Conservation (phyloP, 2,329 filamentous ascomycete species). For the Talaromyces atroroseus region DNA sequence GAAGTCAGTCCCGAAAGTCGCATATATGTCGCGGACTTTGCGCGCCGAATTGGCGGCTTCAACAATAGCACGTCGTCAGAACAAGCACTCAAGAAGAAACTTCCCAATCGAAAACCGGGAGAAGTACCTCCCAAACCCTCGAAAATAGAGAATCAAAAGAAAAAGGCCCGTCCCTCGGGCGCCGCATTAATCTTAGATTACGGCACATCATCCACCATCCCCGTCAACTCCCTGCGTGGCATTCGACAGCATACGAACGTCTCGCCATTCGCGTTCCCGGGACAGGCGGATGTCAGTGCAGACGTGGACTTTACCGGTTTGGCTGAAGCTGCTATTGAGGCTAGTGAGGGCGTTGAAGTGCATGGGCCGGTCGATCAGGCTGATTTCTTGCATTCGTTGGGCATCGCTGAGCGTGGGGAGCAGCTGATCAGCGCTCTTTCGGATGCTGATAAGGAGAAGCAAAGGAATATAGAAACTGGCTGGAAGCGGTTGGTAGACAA, state of each 20-base stretch:
- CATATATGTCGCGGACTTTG: constrained; percentile 74
- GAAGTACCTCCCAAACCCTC: constrained; percentile 1
- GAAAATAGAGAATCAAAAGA: neutral
- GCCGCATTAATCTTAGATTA: constrained; percentile 96
- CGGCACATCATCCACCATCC: constrained; percentile 71
- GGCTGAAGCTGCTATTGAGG: constrained; percentile 71
- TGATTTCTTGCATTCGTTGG: constrained; percentile 72
- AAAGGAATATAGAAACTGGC: constrained; percentile 61
- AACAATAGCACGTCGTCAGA: constrained; percentile 18
- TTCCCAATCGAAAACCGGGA: constrained; percentile 1
- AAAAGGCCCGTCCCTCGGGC: constrained; percentile 63
- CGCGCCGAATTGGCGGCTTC: constrained; percentile 73
- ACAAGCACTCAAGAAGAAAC: neutral
- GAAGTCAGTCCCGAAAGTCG: constrained; percentile 87
- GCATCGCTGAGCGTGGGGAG: constrained; percentile 70
- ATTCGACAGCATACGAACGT: constrained; percentile 73
- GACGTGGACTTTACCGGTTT: constrained; percentile 91
- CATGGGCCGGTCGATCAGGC: constrained; percentile 88
- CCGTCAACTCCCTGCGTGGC: constrained; percentile 82
- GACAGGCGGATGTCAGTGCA: constrained; percentile 79
- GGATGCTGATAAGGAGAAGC: constrained; percentile 40
- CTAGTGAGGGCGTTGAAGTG: constrained; percentile 77
- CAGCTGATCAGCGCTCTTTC: constrained; percentile 53
- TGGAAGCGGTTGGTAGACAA: constrained; percentile 82
- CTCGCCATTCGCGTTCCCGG: constrained; percentile 72